phyloP scores from a whole-genome alignment of 495 filamentous ascomycete species.

The Penicillium egyptiacum region DNA sequence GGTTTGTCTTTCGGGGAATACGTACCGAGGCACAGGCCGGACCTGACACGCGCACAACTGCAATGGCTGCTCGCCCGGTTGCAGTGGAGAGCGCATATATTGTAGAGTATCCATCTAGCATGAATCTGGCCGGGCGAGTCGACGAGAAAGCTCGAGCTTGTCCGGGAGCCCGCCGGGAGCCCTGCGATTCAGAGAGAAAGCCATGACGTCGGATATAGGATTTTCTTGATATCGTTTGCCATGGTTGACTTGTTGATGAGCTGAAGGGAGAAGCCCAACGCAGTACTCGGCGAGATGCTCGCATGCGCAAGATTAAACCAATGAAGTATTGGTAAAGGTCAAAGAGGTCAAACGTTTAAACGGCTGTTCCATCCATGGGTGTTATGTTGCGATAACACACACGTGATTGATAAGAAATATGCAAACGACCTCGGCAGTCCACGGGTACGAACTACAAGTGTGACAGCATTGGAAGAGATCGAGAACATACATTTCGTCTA shows the following conservation, averaged over 20 bases:
- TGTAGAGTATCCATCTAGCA: constrained; percentile 53
- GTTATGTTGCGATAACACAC: background rate
- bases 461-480: background rate
- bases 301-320: constrained; percentile 34
- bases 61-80: constrained; percentile 83
- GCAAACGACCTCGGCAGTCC: too few relatives aligned
- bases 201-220: constrained; percentile 16
- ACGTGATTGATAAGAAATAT: constrained; percentile 3
- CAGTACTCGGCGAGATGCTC: constrained; percentile 25
- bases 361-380: background rate
- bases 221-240: constrained; percentile 10
- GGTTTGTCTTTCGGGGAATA: constrained; percentile 10
- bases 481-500: background rate
- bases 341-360: background rate
- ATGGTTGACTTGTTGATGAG: constrained; percentile 24
- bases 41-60: constrained; percentile 85
- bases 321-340: background rate
- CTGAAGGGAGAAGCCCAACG: constrained; percentile 31
- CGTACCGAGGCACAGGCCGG: constrained; percentile 68
- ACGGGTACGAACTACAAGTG: background rate
- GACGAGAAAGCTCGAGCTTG: constrained; percentile 30
- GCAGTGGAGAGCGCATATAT: constrained; percentile 94
- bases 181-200: constrained; percentile 6
- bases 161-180: background rate
- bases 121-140: constrained; percentile 14